These are phyloP conservation scores for Colletotrichum musicola DNA, from an alignment of 2,329 filamentous ascomycete genomes.

Conservation along the genomic window DNA sequence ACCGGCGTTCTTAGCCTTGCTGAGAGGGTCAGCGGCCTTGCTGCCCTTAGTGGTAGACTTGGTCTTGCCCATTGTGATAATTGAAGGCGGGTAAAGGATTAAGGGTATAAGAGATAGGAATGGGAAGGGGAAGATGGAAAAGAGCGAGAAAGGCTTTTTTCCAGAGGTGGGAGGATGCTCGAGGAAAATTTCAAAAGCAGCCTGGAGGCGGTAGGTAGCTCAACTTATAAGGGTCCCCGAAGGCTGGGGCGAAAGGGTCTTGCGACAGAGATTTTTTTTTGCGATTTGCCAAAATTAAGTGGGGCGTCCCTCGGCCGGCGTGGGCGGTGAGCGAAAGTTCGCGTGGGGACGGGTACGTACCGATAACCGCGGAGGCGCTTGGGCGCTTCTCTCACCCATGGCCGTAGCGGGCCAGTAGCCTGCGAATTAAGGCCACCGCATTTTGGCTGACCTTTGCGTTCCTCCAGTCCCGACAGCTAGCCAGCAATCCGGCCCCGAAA, in stretches of 20 bases:
- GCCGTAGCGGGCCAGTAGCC: conserved; percentile 17
- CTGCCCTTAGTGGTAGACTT: conserved; percentile 71
- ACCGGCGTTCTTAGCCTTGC: conserved; percentile 73
- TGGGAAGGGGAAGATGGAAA: conserved; percentile 10
- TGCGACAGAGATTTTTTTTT: conserved; percentile 39
- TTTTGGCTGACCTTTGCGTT: conserved; percentile 34
- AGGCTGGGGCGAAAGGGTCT: conserved; percentile 40
- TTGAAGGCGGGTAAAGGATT: neutral
- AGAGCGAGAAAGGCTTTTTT: conserved; percentile 29
- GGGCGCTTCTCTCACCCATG: neutral
- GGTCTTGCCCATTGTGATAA: conserved; percentile 67
- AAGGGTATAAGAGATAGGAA: neutral
- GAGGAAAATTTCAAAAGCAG: conserved; percentile 10
- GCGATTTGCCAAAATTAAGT: conserved; percentile 39
- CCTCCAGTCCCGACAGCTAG: conserved; percentile 30
- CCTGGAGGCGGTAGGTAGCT: conserved; percentile 34
- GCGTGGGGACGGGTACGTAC: conserved; percentile 30
- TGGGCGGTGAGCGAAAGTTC: conserved; percentile 37
- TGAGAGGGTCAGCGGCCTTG: conserved; percentile 60
- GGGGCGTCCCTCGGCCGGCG: conserved; percentile 25
- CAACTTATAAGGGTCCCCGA: conserved; percentile 37
- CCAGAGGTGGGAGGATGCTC: conserved; percentile 31
- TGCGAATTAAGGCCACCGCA: conserved; percentile 37
- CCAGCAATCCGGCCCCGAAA: conserved; percentile 25
- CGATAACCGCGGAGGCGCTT: conserved; percentile 16